These are phyloP conservation scores for Eragrostis nindensis DNA, from an alignment of 176 grass and related monocot species.

Conservation along the genomic window DNA sequence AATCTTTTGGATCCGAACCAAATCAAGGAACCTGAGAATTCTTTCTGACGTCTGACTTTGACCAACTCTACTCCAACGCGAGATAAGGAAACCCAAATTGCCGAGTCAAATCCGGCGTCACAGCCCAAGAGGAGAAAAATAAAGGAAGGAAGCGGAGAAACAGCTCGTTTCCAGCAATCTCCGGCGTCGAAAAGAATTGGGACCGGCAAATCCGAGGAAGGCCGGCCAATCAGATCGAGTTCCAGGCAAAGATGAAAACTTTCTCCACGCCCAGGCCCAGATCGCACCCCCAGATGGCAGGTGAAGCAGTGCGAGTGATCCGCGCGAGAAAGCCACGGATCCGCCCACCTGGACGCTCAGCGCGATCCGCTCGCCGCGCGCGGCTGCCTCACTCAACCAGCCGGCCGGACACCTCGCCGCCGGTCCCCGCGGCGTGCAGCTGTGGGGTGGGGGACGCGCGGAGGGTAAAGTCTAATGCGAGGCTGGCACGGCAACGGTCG, in stretches of 20 bases:
- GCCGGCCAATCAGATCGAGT: background rate
- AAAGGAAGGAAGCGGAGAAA: background rate
- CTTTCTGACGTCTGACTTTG: conserved; percentile 19
- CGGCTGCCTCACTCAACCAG: background rate
- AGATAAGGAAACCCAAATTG: background rate
- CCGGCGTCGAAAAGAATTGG: too few relatives aligned
- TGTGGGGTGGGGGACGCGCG: background rate
- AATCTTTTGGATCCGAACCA: conserved; percentile 2
- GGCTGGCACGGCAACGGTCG: conserved; percentile 41
- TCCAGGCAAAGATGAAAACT: conserved; percentile 26
- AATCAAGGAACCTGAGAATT: conserved; percentile 20
- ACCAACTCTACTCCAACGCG: conserved; percentile 36
- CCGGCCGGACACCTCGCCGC: background rate
- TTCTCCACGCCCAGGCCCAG: background rate
- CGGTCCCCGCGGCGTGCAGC: background rate
- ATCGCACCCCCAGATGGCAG: conserved; percentile 13
- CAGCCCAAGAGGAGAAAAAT: background rate
- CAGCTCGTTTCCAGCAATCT: background rate
- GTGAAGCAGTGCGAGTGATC: background rate
- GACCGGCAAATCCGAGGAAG: background rate
- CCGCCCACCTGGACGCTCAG: too few relatives aligned
- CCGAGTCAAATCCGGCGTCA: conserved; percentile 33
- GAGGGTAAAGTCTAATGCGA: conserved; percentile 22
- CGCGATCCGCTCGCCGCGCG: background rate
- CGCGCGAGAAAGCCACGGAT: background rate